phyloP scores from a whole-genome alignment of 306 rosid species.

The Rubus parviflorus region DNA sequence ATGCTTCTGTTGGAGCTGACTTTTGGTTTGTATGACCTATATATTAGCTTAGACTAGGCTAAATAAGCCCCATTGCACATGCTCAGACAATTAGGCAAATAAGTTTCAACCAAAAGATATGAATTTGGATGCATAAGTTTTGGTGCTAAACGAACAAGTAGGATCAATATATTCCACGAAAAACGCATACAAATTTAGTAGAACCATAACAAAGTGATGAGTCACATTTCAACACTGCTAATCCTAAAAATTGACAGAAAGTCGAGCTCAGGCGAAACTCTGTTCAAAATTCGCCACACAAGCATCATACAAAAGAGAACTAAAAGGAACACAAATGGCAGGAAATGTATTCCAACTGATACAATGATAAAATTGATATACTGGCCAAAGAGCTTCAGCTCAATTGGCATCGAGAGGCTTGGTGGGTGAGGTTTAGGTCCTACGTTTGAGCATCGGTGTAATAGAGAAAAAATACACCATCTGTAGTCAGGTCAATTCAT shows the following conservation, averaged over 20 bases:
- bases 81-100: neutral
- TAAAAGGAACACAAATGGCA: neutral
- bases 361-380: neutral
- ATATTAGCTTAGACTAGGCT: too few relatives aligned
- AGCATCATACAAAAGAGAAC: neutral
- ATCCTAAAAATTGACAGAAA: neutral
- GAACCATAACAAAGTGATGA: neutral
- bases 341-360: neutral
- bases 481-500: neutral
- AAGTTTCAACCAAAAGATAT: neutral
- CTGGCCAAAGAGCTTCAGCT: neutral
- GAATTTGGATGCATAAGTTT: constrained; percentile 8
- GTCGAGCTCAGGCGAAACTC: neutral
- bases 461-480: neutral
- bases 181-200: neutral
- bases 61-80: too few relatives aligned
- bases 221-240: neutral
- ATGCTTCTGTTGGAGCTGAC: too few relatives aligned
- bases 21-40: too few relatives aligned
- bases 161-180: neutral
- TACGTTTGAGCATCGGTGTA: neutral
- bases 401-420: neutral
- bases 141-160: neutral
- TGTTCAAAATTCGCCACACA: neutral
- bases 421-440: neutral